A percentile compares a stretch with the other conserved stretches of the same genome.
Evolutionary conservation across 2,329 filamentous ascomycete genomes (phyloP).

Genomic region (Talaromyces sp.): DNA sequence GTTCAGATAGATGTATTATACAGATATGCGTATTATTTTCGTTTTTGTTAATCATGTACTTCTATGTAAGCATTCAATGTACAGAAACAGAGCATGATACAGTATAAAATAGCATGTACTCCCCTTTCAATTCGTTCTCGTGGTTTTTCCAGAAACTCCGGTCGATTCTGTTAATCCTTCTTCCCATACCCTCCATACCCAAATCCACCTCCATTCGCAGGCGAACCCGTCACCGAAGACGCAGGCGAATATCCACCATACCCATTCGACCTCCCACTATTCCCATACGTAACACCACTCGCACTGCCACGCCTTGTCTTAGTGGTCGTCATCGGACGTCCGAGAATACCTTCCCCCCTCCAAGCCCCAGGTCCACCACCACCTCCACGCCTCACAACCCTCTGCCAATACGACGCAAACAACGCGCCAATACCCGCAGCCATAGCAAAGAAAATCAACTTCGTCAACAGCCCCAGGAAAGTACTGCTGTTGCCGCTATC

Average conservation of each 20-base stretch:
- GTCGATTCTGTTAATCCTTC: constrained; percentile 36
- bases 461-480: constrained; percentile 29
- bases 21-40: constrained; percentile 4
- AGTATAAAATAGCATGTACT: background rate
- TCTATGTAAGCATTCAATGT: background rate
- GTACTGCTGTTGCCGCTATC: background rate
- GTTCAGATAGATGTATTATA: constrained; percentile 15
- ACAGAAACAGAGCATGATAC: background rate
- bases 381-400: constrained; percentile 27
- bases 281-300: constrained; percentile 54
- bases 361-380: constrained; percentile 25
- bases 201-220: constrained; percentile 26
- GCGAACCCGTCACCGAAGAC: constrained; percentile 26
- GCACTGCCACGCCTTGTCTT: constrained; percentile 43
- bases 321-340: constrained; percentile 46
- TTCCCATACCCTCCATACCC: constrained; percentile 45
- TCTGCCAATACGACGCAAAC: constrained; percentile 40
- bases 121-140: background rate
- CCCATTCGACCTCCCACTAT: constrained; percentile 54
- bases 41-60: constrained; percentile 3
- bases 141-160: background rate
- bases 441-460: constrained; percentile 36
- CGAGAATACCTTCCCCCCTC: constrained; percentile 51
- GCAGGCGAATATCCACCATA: constrained; percentile 57
- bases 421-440: constrained; percentile 38